A percentile compares a stretch with the other conserved stretches of the same genome.
These are phyloP conservation scores for Coffea canephora DNA, from an alignment of 257 asterid genomes.

Conservation along the genomic window DNA sequence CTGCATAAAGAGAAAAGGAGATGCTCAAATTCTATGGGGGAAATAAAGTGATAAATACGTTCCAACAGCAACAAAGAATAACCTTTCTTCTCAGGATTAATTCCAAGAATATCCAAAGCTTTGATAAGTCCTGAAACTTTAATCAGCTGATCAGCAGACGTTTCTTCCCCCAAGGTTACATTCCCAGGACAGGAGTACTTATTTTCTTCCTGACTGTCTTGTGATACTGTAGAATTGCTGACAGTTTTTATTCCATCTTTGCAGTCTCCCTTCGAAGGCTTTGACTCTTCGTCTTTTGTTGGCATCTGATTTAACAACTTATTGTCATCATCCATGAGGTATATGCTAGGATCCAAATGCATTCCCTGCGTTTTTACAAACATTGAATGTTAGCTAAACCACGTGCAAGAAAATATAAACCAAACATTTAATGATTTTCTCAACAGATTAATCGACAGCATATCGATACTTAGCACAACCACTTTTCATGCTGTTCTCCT, in stretches of 20 bases:
- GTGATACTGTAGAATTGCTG: constrained; percentile 28
- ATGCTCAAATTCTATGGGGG: constrained; percentile 13
- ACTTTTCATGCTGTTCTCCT: background rate
- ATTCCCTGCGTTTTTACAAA: constrained; percentile 66
- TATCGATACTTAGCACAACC: background rate
- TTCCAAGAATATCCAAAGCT: constrained; percentile 42
- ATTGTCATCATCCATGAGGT: constrained; percentile 88
- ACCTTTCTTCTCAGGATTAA: constrained; percentile 45
- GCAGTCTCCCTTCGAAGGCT: constrained; percentile 33
- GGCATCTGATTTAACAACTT: constrained; percentile 42
- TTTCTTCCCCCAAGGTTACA: constrained; percentile 28
- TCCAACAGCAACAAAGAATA: constrained; percentile 6
- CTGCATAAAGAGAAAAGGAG: constrained; percentile 33
- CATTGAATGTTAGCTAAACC: constrained; percentile 7
- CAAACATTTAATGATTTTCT: background rate
- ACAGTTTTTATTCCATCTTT: constrained; percentile 39
- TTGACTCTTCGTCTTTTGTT: constrained; percentile 48
- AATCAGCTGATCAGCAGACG: constrained; percentile 39
- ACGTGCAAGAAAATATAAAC: background rate
- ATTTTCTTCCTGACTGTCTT: constrained; percentile 27
- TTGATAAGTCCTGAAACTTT: constrained; percentile 48
- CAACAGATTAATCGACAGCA: background rate
- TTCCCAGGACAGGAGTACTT: constrained; percentile 23
- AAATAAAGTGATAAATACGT: constrained; percentile 12
- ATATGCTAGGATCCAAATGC: constrained; percentile 98